These are phyloP conservation scores for Megacollybia marginata DNA, from an alignment of 768 basidiomycete genomes.

Conservation along the genomic window DNA sequence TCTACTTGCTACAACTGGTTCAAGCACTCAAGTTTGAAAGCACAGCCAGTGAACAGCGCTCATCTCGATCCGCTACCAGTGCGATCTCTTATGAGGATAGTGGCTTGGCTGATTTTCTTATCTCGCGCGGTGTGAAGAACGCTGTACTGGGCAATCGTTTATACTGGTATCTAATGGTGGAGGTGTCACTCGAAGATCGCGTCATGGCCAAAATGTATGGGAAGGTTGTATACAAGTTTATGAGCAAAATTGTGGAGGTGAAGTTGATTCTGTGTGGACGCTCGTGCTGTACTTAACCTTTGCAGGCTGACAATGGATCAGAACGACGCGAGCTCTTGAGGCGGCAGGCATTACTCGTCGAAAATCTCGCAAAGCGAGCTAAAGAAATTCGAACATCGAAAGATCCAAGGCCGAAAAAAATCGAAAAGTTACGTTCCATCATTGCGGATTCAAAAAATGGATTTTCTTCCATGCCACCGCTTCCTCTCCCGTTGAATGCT, in stretches of 20 bases:
- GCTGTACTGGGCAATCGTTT: slow-evolving; percentile 82
- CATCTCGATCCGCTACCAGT: slow-evolving; percentile 62
- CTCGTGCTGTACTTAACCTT: not conserved
- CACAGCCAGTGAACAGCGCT: slow-evolving; percentile 66
- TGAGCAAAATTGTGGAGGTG: slow-evolving; percentile 84
- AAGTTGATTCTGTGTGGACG: slow-evolving; percentile 3
- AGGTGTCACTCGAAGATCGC: slow-evolving; percentile 82
- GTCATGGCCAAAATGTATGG: slow-evolving; percentile 91
- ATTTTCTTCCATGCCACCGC: slow-evolving; percentile 67
- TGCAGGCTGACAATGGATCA: slow-evolving; percentile 63
- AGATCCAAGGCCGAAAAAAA: slow-evolving; percentile 94
- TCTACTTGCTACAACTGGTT: slow-evolving; percentile 93
- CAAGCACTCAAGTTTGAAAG: slow-evolving; percentile 98
- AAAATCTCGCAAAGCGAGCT: slow-evolving; percentile 78
- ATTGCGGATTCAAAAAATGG: slow-evolving; percentile 82
- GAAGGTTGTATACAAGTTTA: slow-evolving; percentile 83
- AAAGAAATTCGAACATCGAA: slow-evolving; percentile 85
- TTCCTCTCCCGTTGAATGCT: slow-evolving; percentile 92
- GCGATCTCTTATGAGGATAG: slow-evolving; percentile 87
- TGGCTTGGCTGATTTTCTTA: slow-evolving; percentile 89
- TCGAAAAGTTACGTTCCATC: slow-evolving; percentile 85
- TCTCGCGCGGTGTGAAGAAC: slow-evolving; percentile 77
- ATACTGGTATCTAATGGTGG: slow-evolving; percentile 98
- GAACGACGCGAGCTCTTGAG: slow-evolving; percentile 83
- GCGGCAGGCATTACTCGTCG: slow-evolving; percentile 87